phyloP scores from a whole-genome alignment of 345 rosid genomes.

The Schrenkiella parvula region DNA sequence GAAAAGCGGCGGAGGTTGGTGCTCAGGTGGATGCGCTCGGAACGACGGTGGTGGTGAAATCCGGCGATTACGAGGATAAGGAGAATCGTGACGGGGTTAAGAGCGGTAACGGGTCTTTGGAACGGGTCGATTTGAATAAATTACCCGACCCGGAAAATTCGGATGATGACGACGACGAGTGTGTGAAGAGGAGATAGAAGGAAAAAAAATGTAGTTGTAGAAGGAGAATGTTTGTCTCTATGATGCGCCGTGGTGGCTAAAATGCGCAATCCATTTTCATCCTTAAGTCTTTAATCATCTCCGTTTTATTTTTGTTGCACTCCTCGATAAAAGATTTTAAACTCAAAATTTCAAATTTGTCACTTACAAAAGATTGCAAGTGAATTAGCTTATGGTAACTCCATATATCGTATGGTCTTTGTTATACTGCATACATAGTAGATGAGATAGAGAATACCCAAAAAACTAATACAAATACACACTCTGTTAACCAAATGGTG shows the following conservation, averaged over 20 bases:
- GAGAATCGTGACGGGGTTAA: background rate
- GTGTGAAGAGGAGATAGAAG: slow-evolving; percentile 29
- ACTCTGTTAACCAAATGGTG: too few relatives aligned
- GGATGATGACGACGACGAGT: slow-evolving; percentile 43
- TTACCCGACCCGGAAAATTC: slow-evolving; percentile 86
- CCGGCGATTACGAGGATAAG: slow-evolving; percentile 5
- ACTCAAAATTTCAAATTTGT: too few relatives aligned
- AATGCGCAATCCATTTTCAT: background rate
- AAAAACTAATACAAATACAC: too few relatives aligned
- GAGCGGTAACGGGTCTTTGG: slow-evolving; percentile 37
- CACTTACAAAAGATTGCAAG: too few relatives aligned
- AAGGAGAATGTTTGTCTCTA: slow-evolving; percentile 14
- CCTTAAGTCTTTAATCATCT: background rate
- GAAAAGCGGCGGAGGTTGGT: slow-evolving; percentile 91
- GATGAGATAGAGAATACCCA: too few relatives aligned
- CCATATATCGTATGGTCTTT: too few relatives aligned
- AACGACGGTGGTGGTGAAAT: slow-evolving; percentile 29
- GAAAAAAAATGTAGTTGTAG: background rate
- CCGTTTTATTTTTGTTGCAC: background rate
- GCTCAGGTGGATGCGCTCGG: slow-evolving; percentile 86
- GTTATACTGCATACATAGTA: too few relatives aligned
- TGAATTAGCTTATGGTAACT: too few relatives aligned
- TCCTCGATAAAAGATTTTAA: background rate
- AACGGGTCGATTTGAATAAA: slow-evolving; percentile 87
- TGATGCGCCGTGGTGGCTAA: slow-evolving; percentile 13